Evolutionary conservation across 352 stramenopile genomes (phyloP), one percentile per base, ranked within the genome.

Genomic region (Phytopythium ostracodes): DNA sequence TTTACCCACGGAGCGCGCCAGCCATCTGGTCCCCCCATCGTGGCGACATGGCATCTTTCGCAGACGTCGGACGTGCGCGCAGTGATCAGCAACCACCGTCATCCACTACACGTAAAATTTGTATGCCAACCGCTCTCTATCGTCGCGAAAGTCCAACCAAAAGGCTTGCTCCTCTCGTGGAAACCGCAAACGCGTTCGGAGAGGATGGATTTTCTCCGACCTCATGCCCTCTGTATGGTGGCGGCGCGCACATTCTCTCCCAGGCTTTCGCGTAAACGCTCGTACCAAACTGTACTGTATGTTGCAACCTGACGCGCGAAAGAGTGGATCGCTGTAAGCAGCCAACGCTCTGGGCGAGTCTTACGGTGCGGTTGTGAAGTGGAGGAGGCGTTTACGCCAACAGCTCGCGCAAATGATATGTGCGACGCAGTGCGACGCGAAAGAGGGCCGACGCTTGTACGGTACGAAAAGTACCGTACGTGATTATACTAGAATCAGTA

Each of bases 101-200:
- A 57, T 57, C 51, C 51, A 57, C 44, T 40, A 57, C 14, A 43
- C 51, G 33, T 14, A 38, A 38, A 15, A 15, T 38, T 38, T 38
- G 33, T 38, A 38, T 38, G 33, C 33, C 6, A 38, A 38, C 33
- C 33, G 33, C 33, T 38, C 33, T 38, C 7, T 38, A 14, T 38
- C 10, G 33, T 38, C 33, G 33, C 33, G 33, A 38, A 38, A 38
- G 33, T 10, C 7, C 10, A 33, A 33, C 29, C 29, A 33, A 33
- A n/a, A 4, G 3, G 33, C 1, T 14, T 38, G 10, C 33, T 38
- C 33, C 10, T 14, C 6, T 38, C 33, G 33, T 14, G 3, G 33
- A 38, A 14, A 38, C 6, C 33, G 33, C 33, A 38, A 14, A 12
- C 33, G 33, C 6, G 33, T 38, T 38, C 10, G 38, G n/a, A 10